Evolutionary conservation across 257 asterid genomes (phyloP).

Genomic region (Rubia yunnanensis): DNA sequence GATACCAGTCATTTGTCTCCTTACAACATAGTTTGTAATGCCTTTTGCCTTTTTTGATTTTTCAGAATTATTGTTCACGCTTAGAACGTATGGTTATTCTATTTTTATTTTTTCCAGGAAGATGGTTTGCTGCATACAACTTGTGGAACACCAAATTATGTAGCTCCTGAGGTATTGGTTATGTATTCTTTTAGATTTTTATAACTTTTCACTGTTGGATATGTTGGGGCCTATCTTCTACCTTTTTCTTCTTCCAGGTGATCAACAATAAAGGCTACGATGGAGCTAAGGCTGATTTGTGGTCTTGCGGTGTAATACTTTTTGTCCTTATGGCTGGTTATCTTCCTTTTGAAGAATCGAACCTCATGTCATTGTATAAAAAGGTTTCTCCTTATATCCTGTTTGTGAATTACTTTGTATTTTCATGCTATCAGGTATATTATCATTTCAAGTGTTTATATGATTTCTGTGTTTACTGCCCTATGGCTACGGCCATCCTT

Average conservation of each 20-base stretch:
- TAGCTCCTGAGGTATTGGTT: constrained; percentile 77
- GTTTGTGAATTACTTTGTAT: neutral
- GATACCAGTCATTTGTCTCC: neutral
- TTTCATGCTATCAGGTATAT: neutral
- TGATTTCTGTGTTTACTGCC: neutral
- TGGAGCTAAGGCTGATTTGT: constrained; percentile 94
- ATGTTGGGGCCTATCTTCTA: neutral
- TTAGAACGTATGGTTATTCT: neutral
- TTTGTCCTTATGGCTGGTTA: constrained; percentile 47
- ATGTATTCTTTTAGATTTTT: constrained; percentile 6
- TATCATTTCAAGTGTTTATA: neutral
- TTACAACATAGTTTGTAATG: neutral
- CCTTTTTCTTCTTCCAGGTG: constrained; percentile 40
- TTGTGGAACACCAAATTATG: constrained; percentile 97
- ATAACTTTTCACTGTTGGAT: neutral
- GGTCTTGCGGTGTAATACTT: constrained; percentile 71
- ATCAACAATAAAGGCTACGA: constrained; percentile 87
- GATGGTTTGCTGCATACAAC: constrained; percentile 96
- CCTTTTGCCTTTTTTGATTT: neutral
- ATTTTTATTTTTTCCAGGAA: constrained; percentile 35
- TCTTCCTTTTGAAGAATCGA: constrained; percentile 85
- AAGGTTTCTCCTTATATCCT: constrained; percentile 20
- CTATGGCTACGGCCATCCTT: neutral
- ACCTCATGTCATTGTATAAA: constrained; percentile 47
- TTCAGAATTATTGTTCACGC: neutral